Evolutionary conservation across 805 yeast genomes (phyloP).

Genomic region (Myxozyma nipponensis): DNA sequence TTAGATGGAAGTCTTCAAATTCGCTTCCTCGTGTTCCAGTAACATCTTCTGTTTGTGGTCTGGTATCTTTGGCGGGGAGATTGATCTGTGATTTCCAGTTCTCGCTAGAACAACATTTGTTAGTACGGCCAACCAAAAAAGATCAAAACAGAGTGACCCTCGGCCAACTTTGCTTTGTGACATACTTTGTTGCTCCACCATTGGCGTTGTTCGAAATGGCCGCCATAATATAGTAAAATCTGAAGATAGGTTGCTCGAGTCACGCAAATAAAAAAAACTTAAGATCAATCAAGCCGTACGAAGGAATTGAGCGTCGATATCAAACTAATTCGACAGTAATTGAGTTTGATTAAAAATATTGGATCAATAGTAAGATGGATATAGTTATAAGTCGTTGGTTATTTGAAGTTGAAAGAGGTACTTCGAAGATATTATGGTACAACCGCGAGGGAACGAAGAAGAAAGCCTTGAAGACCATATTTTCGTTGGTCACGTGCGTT

Average conservation of each 20-base stretch:
- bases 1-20: slow-evolving; percentile 87
- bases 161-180: neutral
- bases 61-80: slow-evolving; percentile 78
- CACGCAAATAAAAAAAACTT: neutral
- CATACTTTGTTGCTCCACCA: neutral
- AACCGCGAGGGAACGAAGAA: too few species aligned
- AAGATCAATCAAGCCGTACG: too few species aligned
- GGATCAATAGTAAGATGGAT: too few species aligned
- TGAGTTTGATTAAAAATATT: too few species aligned
- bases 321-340: too few species aligned
- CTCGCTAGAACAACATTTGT: slow-evolving; percentile 22
- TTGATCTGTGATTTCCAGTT: slow-evolving; percentile 71
- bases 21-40: slow-evolving; percentile 82
- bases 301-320: too few species aligned
- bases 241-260: neutral
- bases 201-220: neutral
- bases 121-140: neutral
- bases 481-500: too few species aligned
- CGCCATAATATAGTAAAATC: neutral
- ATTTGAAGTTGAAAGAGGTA: too few species aligned
- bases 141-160: too few species aligned
- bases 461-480: too few species aligned
- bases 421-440: too few species aligned
- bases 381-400: too few species aligned
- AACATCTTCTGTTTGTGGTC: slow-evolving; percentile 92